phyloP scores from a whole-genome alignment of 2,329 filamentous ascomycete genomes.

The Albophoma yamanashiensis region DNA sequence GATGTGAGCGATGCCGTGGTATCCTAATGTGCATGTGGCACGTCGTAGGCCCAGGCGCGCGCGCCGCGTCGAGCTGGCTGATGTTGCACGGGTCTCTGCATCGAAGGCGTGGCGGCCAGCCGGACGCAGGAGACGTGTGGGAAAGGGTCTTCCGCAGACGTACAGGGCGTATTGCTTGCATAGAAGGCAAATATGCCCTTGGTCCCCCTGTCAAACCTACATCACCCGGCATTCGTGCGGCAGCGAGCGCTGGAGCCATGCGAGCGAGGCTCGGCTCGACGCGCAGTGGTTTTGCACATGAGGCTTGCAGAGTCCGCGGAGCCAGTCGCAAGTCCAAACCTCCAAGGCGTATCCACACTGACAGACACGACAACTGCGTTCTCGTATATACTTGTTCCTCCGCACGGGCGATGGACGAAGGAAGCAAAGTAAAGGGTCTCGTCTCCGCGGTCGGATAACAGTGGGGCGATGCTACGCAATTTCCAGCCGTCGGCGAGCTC shows the following conservation, averaged over 20 bases:
- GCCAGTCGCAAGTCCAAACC: neutral
- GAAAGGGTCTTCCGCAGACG: neutral
- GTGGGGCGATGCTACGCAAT: neutral
- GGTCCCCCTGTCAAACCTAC: neutral
- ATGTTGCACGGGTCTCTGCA: neutral
- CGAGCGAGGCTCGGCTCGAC: neutral
- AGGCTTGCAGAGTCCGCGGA: neutral
- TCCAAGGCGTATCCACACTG: neutral
- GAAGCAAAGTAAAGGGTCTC: neutral
- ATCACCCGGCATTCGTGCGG: neutral
- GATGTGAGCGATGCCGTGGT: neutral
- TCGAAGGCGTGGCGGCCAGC: neutral
- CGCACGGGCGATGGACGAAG: neutral
- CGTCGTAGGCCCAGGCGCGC: neutral
- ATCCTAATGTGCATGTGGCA: neutral
- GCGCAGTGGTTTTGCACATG: neutral
- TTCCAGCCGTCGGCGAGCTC: neutral
- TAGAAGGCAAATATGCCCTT: neutral
- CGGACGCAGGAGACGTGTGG: neutral
- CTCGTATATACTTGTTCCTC: too few relatives aligned
- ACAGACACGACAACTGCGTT: too few relatives aligned
- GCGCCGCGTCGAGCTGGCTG: neutral
- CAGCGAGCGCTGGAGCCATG: neutral
- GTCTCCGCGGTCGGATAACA: neutral
- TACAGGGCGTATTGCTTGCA: neutral